These are phyloP conservation scores for Arthrobotrys sphaeroides DNA, from an alignment of 2,329 filamentous ascomycete species.

Conservation along the genomic window DNA sequence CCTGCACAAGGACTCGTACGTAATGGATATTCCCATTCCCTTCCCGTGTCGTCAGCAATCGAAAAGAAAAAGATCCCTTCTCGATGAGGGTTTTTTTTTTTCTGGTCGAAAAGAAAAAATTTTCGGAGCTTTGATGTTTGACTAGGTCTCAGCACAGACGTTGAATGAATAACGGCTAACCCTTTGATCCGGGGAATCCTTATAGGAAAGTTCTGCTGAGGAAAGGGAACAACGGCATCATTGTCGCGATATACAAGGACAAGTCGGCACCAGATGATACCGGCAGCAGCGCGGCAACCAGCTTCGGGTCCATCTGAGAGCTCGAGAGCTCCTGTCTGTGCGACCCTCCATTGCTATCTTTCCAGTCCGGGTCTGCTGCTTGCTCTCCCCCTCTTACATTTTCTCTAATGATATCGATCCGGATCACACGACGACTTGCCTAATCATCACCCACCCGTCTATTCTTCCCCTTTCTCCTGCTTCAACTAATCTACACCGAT, in stretches of 20 bases:
- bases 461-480: not conserved
- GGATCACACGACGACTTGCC: slow-evolving; percentile 6
- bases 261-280: slow-evolving; percentile 57
- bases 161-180: slow-evolving; percentile 22
- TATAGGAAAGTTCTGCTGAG: slow-evolving; percentile 57
- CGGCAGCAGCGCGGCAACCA: slow-evolving; percentile 48
- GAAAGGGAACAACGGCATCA: slow-evolving; percentile 55
- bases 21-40: slow-evolving; percentile 4
- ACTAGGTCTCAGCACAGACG: slow-evolving; percentile 29
- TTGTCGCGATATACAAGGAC: slow-evolving; percentile 58
- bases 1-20: slow-evolving; percentile 57
- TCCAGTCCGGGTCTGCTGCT: too few species aligned
- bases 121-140: slow-evolving; percentile 24
- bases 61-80: not conserved
- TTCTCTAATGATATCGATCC: not conserved
- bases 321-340: slow-evolving; percentile 19
- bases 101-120: not conserved
- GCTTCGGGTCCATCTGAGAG: slow-evolving; percentile 46
- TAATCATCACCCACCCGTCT: slow-evolving; percentile 6
- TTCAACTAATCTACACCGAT: too few species aligned
- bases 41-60: not conserved
- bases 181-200: not conserved
- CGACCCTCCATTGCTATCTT: slow-evolving; percentile 1
- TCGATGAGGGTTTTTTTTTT: slow-evolving; percentile 8
- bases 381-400: not conserved